Evolutionary conservation across 345 rosid genomes (phyloP), one percentile per base, ranked within the genome.

Genomic region (Lepidium didymum): DNA sequence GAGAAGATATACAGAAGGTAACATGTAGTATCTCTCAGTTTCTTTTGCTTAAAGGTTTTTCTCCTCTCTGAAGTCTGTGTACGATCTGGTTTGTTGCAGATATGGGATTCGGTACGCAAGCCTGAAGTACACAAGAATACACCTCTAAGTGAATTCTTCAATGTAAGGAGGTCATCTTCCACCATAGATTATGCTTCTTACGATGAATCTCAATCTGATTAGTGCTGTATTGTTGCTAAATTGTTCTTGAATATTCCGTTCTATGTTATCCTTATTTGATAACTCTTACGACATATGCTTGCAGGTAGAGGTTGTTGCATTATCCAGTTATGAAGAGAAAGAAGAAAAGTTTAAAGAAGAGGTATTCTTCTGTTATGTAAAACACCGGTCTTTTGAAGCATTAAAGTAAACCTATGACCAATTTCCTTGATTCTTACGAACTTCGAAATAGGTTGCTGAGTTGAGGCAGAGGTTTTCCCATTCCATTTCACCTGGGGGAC

Each of bases 401-500:
- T 62, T 19, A 49, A 56, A 21, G 33, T 21, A 50, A 62, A 55
- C 31, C 7, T 33, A 29, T n/a, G 34, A 38, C 65, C 6, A 3
- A 13, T 43, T 51, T 42, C n/a, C 10, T 23, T 66, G 50, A 21
- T 23, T 66, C 36, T 50, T 57, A 52, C 36, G 11, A 63, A 68
- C 58, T 80, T 52, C 51, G 69, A 38, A 60, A 61, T 78, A 87
- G 98, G 92, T 92, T 68, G 85, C 87, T 65, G 64, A 68, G 80
- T 75, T 92, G 74, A 86, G 95, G 80, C 85, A 86, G 73, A 74
- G 75, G 11, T 92, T 92, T 75, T 82, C 74, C 81, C 83, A 87
- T 81, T 89, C 98, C 42, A 83, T 83, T 77, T 88, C 85, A 43
- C 96, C 88, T 8, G 95, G 96, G 70, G 98, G 98, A 65, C 92